A percentile compares a stretch with the other conserved stretches of the same genome.
Evolutionary conservation across 371 early-diverging fungal species (phyloP).

Genomic region (Rhizopus microsporus): DNA sequence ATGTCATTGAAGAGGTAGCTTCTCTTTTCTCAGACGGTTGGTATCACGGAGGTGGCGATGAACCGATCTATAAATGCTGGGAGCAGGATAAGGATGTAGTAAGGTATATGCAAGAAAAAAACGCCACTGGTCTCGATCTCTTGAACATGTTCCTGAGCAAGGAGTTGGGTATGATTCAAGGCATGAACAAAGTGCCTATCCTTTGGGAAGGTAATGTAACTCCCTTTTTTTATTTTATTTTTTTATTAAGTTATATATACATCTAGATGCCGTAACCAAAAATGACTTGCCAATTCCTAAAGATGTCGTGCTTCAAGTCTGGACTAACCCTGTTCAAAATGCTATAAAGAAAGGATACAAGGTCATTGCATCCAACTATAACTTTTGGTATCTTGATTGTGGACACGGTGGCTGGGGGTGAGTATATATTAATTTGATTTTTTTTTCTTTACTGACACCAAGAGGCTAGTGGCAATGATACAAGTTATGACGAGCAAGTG

Average conservation of each 20-base stretch:
- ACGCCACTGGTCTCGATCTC: conserved; percentile 40
- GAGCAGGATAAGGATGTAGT: conserved; percentile 38
- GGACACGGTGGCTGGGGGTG: conserved; percentile 66
- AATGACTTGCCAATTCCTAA: conserved; percentile 45
- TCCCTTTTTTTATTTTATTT: not conserved
- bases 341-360: conserved; percentile 58
- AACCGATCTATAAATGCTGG: conserved; percentile 74
- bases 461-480: conserved; percentile 36
- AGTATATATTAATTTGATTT: not conserved
- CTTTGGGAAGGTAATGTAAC: conserved; percentile 56
- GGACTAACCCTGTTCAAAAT: conserved; percentile 51
- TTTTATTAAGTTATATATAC: not conserved
- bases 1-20: conserved; percentile 61
- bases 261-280: conserved; percentile 41
- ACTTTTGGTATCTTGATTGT: conserved; percentile 74
- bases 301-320: conserved; percentile 63
- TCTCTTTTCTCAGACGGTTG: conserved; percentile 62
- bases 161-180: conserved; percentile 31
- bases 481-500: conserved; percentile 42
- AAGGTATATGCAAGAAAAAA: conserved; percentile 40
- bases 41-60: conserved; percentile 74
- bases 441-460: not conserved
- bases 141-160: conserved; percentile 35
- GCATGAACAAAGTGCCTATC: conserved; percentile 48
- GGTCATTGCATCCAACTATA: conserved; percentile 58